A percentile compares a stretch with the other conserved stretches of the same genome.
Conservation (phyloP, 441 rosid species). For the Omphalea diandra region DNA sequence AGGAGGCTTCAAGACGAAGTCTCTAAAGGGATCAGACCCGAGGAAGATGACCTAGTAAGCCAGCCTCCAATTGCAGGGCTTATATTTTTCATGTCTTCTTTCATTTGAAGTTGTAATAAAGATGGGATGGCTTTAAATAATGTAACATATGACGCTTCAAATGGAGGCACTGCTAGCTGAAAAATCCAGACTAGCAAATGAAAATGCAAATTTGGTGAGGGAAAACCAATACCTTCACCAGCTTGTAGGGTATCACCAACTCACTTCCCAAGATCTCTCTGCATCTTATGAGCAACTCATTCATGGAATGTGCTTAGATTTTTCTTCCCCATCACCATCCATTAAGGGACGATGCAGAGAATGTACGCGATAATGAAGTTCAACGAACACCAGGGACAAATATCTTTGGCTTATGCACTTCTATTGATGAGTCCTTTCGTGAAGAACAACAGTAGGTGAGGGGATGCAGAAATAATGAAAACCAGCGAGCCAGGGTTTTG, state of each 20-base stretch:
- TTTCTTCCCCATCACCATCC: constrained; percentile 60
- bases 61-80: background rate
- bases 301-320: constrained; percentile 69
- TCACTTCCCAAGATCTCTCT: constrained; percentile 73
- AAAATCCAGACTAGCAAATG: constrained; percentile 84
- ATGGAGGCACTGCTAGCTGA: constrained; percentile 84
- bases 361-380: constrained; percentile 13
- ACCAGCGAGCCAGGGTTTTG: background rate
- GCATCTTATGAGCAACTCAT: constrained; percentile 65
- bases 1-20: constrained; percentile 77
- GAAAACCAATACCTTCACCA: constrained; percentile 91
- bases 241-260: constrained; percentile 79
- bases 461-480: background rate
- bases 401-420: constrained; percentile 28
- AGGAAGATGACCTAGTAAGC: constrained; percentile 90
- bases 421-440: constrained; percentile 33
- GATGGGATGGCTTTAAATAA: background rate
- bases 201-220: constrained; percentile 68
- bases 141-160: constrained; percentile 78
- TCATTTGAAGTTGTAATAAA: background rate
- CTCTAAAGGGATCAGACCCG: constrained; percentile 61
- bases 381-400: constrained; percentile 21
- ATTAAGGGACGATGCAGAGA: constrained; percentile 23
- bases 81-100: background rate
- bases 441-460: constrained; percentile 22